A percentile compares a stretch with the other conserved stretches of the same genome.
Conservation (phyloP, 495 filamentous ascomycete genomes). For the Schizothecium vesticola region DNA sequence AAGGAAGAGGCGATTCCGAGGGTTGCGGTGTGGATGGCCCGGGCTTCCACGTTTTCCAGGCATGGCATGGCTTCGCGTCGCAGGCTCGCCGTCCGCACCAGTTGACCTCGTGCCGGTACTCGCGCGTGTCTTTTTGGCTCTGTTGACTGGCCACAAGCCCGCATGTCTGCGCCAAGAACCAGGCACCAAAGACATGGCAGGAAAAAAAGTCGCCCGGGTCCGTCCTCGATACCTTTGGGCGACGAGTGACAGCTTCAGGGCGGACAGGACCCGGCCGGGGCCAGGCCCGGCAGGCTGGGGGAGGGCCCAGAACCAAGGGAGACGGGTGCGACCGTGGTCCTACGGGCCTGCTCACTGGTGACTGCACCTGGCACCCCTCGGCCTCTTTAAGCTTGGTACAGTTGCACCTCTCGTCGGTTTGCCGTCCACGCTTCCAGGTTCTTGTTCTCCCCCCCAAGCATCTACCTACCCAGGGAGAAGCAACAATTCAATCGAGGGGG, state of each 20-base stretch:
- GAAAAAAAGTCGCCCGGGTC: neutral
- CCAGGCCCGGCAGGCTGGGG: neutral
- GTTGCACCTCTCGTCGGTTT: neutral
- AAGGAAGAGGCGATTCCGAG: neutral
- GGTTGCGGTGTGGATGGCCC: neutral
- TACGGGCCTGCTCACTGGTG: neutral
- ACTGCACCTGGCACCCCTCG: neutral
- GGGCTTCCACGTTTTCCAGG: neutral
- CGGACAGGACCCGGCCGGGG: neutral
- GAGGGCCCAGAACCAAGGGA: neutral
- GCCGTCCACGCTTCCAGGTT: neutral
- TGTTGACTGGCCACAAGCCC: neutral
- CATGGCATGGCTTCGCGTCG: too few relatives aligned
- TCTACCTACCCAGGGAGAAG: neutral
- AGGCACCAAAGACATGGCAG: neutral
- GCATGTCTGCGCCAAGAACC: neutral
- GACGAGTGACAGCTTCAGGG: neutral
- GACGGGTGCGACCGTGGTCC: neutral
- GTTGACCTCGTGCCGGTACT: neutral
- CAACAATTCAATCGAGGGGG: neutral
- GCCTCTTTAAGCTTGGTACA: neutral
- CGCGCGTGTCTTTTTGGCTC: neutral
- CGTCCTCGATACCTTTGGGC: neutral
- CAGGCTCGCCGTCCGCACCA: neutral
- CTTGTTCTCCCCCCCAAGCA: neutral